A percentile compares a stretch with the other conserved stretches of the same genome.
Conservation (phyloP, 2,329 filamentous ascomycete species). For the Nemania serpens region DNA sequence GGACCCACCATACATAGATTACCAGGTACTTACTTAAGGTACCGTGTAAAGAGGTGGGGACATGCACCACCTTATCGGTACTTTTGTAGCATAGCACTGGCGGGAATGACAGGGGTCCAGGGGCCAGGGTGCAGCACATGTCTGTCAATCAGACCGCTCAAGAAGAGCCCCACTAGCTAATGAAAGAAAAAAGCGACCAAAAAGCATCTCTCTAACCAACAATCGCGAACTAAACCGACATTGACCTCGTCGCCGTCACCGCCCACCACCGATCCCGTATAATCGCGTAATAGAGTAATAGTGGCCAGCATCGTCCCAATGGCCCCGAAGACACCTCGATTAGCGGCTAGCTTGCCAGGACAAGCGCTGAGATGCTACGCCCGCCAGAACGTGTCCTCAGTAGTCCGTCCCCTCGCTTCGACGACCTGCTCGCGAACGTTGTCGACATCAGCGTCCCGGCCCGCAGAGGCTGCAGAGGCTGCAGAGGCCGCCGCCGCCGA, state of each 20-base stretch:
- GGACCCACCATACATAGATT: too few species aligned
- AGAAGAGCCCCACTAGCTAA: slow-evolving; percentile 9
- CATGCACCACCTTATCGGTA: too few species aligned
- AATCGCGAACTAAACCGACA: background rate
- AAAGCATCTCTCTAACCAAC: slow-evolving; percentile 13
- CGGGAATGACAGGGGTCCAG: background rate
- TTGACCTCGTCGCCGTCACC: background rate
- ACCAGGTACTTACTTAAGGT: too few species aligned
- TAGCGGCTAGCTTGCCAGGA: slow-evolving; percentile 41
- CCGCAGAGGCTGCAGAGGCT: slow-evolving; percentile 10
- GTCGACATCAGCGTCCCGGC: slow-evolving; percentile 32
- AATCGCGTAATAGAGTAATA: slow-evolving; percentile 1
- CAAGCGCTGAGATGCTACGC: slow-evolving; percentile 41
- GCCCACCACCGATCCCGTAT: background rate
- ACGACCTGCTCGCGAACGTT: slow-evolving; percentile 32
- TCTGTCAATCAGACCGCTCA: too few species aligned
- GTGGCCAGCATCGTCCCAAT: slow-evolving; percentile 33
- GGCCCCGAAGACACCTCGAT: slow-evolving; percentile 44
- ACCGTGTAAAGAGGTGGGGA: too few species aligned
- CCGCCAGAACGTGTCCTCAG: slow-evolving; percentile 22
- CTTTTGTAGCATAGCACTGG: too few species aligned
- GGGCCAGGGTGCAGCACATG: background rate
- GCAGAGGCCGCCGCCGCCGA: slow-evolving; percentile 12
- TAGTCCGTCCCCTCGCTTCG: slow-evolving; percentile 21
- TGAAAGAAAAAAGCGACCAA: slow-evolving; percentile 23